Evolutionary conservation across 2,329 filamentous ascomycete genomes (phyloP), one percentile per base, ranked within the genome.

Genomic region (Myriosclerotinia curreyana): DNA sequence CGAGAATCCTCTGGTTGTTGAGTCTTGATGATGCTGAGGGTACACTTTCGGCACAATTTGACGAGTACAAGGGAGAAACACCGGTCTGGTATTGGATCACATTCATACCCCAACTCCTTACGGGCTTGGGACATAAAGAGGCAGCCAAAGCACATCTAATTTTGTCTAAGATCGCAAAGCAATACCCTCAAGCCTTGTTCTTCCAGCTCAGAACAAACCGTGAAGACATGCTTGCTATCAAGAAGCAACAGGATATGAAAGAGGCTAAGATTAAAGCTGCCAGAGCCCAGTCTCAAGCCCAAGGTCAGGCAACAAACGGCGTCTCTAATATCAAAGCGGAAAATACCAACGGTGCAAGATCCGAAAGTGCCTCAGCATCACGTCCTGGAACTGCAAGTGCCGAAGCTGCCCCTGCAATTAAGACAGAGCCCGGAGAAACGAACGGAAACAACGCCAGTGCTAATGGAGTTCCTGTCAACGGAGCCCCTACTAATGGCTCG

Each of bases 81-180:
- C 92, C 93, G 0, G 92, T 96, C 15, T 99, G 95, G 95, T 99
- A 98, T 78, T 99, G 95, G 95, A 97, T 98, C 70, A 98, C 94
- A 0, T 99, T 96, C 75, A 98, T 99, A 68, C 95, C 95, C 22
- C 95, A 99, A 76, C 83, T 99, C 50, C 85, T 99, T 40, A 94
- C 92, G 51, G 95, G 94, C 60, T 82, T 99, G 59, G 91, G 91
- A 2, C 89, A 97, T 73, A 93, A 94, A 71, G 96, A 99, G 77
- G 94, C 92, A 15, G 86, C 87, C 5, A 89, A 96, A 55, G 91
- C 94, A 52, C 90, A 95, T 74, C 85, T 86, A 59, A 91, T 99
- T 58, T 83, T 99, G 22, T 84, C 92, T 31, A 96, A 95, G 80
- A 92, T 99, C 73, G 95, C 95, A 60, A 97, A 97, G 79, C 87